Base-by-base conservation (phyloP, 768 basidiomycete species). In the Boletus pseudopeckii region DNA sequence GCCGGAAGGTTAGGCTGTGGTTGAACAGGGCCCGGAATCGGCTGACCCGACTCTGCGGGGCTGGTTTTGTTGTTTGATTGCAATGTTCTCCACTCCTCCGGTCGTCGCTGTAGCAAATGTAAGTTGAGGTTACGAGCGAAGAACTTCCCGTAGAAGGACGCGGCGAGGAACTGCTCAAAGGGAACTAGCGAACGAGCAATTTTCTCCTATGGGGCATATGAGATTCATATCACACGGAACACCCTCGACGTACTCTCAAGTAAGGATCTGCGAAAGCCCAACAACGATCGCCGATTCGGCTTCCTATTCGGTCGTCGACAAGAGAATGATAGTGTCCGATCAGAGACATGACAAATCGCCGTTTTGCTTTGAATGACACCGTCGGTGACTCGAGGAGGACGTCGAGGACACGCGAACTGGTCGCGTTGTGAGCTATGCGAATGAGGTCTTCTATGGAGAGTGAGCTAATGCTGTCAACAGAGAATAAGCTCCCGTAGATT, bases 261-360 rank as follows among this genome's bases (percentile, higher is more conserved):
- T 90, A 98, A 1, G 91, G 86, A 72, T 99, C 97, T n/a, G 90
- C 86, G 56, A 81, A 84, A 1, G 79, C 83, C 92, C 93, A 98
- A 59, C 88, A 90, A n/a, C 88, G 84, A 63, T 95, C 96, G 5
- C 82, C 90, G 1, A 98, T 85, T 44, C 92, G 80, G 62, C 90
- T 92, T 42, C 97, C 97, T 57, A 97, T 83, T 42, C 88, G 84
- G 67, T 98, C 92, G 66, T 95, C 89, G 6, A 89, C 90, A 33
- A 99, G 83, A 30, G 74, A 65, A 64, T 88, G 85, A 71, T 86
- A 97, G 54, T 86, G 80, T 7, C 86, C 90, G 37, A 93, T 80
- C 64, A 96, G 84, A 5, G 80, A 76, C 66, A 85, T 74, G 42
- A 97, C 80, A 45, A 96, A 79, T 57, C 79, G 75, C 9, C 90